Evolutionary conservation across 2,329 filamentous ascomycete genomes (phyloP), one percentile per base, ranked within the genome.

Genomic region (Chalara sp.): DNA sequence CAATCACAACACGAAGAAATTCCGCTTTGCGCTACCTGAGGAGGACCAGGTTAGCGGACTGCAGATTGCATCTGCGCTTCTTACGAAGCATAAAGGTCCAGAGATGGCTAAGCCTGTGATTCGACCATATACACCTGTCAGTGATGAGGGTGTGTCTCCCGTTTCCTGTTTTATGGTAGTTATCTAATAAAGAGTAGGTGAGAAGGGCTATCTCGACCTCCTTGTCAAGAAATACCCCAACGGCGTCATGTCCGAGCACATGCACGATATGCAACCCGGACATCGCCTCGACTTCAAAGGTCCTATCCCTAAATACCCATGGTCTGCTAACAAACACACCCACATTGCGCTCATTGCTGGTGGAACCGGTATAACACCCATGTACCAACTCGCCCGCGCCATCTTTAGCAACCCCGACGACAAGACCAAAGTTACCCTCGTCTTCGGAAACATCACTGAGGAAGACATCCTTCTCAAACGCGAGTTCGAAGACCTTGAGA

Each of bases 391-490:
- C 44, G 77, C 83, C 58, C 89, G 89, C 56, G 80, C 84, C 66
- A 96, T 99, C 73, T 95, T 97, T 83, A 89, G 86, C 72, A 95
- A 96, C 80, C 89, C 92, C 54, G 81, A 88, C 42, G 93, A 99
- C 75, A 91, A 93, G 81, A 99, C 93, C 63, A 95, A 96, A 77
- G 90, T 99, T 41, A 97, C 92, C 5, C 83, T 99, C 32, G 80
- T 99, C 37, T 96, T 92, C 66, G 93, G 89, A 60, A 99, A 97
- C 74, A 73, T 96, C 53, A 76, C 74, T 30, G 89, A 97, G 74
- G 81, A 92, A 58, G 93, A 99, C 66, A 96, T 99, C 55, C 78
- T 99, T 47, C 74, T 99, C 63, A 92, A 89, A 78, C 79, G 81
- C 63, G 89, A 99, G 74, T 81, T 92, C 50, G 78, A 87, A 52